A percentile compares a stretch with the other conserved stretches of the same genome.
Evolutionary conservation across 345 rosid species (phyloP).

Genomic region (Kernera saxatilis): DNA sequence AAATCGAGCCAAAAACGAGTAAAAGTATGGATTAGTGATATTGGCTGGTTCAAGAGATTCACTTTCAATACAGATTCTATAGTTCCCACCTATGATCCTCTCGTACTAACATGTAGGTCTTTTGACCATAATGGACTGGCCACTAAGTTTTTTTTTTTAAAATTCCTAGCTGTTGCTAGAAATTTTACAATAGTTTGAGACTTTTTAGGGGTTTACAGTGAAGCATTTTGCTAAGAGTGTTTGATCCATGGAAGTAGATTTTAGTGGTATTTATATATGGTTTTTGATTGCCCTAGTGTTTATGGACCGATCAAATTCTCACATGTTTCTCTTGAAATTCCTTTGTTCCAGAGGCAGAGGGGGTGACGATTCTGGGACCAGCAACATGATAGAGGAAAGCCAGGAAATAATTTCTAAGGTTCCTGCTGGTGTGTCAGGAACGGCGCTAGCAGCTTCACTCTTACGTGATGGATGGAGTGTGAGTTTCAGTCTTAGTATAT

Average conservation of each 20-base stretch:
- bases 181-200: neutral
- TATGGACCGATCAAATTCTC: neutral
- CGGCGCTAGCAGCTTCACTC: constrained; percentile 90
- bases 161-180: neutral
- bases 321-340: constrained; percentile 5
- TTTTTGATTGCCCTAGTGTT: neutral
- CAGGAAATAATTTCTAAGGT: constrained; percentile 54
- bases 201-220: neutral
- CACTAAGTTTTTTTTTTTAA: neutral
- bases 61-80: neutral
- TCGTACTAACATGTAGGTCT: neutral
- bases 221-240: constrained; percentile 1
- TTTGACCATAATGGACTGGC: neutral
- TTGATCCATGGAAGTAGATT: neutral
- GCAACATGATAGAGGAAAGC: constrained; percentile 44
- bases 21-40: neutral
- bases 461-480: constrained; percentile 99
- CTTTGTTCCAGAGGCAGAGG: constrained; percentile 42
- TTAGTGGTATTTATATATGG: neutral
- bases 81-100: neutral
- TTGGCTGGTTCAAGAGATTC: neutral
- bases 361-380: constrained; percentile 32
- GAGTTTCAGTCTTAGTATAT: constrained; percentile 32
- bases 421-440: constrained; percentile 91
- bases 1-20: neutral